These are phyloP conservation scores for Tuber microsphaerosporum DNA, from an alignment of 495 filamentous ascomycete genomes.

Conservation along the genomic window DNA sequence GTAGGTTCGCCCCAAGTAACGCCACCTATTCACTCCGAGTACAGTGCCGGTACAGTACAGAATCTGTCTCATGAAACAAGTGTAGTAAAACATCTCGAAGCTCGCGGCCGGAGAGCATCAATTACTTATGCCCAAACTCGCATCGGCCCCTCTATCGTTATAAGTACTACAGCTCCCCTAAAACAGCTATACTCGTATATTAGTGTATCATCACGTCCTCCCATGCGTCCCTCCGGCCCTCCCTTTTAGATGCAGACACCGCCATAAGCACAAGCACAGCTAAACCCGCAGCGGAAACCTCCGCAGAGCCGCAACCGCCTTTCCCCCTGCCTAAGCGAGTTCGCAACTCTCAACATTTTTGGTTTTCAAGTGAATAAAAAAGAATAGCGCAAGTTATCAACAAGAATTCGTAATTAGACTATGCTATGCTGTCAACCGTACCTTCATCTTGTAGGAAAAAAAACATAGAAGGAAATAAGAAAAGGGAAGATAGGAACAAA, in stretches of 20 bases:
- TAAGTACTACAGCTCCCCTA: neutral
- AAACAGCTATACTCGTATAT: neutral
- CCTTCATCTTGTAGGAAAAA: neutral
- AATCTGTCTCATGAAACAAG: neutral
- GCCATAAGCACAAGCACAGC: neutral
- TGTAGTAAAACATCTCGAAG: neutral
- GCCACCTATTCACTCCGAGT: neutral
- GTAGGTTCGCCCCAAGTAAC: neutral
- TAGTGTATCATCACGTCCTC: neutral
- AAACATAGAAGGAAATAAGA: neutral
- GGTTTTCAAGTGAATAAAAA: neutral
- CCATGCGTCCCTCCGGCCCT: neutral
- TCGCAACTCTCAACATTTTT: neutral
- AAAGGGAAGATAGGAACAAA: neutral
- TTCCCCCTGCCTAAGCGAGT: neutral
- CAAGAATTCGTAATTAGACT: neutral
- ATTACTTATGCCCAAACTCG: neutral
- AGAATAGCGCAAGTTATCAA: neutral
- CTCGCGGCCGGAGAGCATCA: neutral
- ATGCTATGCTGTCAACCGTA: neutral
- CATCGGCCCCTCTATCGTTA: neutral
- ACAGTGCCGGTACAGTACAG: neutral
- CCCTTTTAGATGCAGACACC: neutral
- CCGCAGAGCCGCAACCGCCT: neutral
- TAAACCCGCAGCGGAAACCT: neutral